A percentile compares a stretch with the other conserved stretches of the same genome.
Evolutionary conservation across 2,329 filamentous ascomycete genomes (phyloP).

Genomic region (Talaromyces sp.): DNA sequence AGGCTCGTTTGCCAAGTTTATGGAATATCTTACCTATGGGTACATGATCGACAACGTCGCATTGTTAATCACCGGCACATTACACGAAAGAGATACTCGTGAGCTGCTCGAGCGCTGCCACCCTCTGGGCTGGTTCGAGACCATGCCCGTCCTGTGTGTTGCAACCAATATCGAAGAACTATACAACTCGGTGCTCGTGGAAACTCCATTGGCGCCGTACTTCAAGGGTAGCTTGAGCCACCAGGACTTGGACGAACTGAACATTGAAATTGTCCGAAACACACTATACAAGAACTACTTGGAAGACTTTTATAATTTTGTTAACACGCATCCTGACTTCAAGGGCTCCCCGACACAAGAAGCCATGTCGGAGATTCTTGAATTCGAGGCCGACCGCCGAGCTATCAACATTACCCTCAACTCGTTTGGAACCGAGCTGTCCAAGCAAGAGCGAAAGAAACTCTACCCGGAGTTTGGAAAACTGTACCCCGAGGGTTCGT

Average conservation of each 20-base stretch:
- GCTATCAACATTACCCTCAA: slow-evolving; percentile 99
- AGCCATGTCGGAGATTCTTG: slow-evolving; percentile 91
- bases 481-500: slow-evolving; percentile 85
- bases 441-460: slow-evolving; percentile 91
- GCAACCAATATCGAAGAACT: slow-evolving; percentile 98
- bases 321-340: slow-evolving; percentile 84
- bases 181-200: slow-evolving; percentile 95
- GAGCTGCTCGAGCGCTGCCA: slow-evolving; percentile 95
- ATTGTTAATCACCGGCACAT: slow-evolving; percentile 91
- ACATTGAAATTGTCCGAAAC: slow-evolving; percentile 98
- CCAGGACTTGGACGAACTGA: slow-evolving; percentile 95
- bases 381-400: slow-evolving; percentile 93
- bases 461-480: slow-evolving; percentile 89
- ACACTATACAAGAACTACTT: slow-evolving; percentile 99
- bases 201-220: slow-evolving; percentile 91
- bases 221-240: slow-evolving; percentile 97
- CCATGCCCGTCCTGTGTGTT: slow-evolving; percentile 94
- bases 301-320: slow-evolving; percentile 93
- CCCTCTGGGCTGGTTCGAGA: slow-evolving; percentile 97
- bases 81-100: slow-evolving; percentile 94
- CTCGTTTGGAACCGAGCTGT: slow-evolving; percentile 93
- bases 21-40: slow-evolving; percentile 97
- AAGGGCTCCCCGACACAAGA: slow-evolving; percentile 82
- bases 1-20: slow-evolving; percentile 86
- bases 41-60: slow-evolving; percentile 99